Evolutionary conservation across 495 filamentous ascomycete species (phyloP).

Genomic region (Hamigera avellanea): DNA sequence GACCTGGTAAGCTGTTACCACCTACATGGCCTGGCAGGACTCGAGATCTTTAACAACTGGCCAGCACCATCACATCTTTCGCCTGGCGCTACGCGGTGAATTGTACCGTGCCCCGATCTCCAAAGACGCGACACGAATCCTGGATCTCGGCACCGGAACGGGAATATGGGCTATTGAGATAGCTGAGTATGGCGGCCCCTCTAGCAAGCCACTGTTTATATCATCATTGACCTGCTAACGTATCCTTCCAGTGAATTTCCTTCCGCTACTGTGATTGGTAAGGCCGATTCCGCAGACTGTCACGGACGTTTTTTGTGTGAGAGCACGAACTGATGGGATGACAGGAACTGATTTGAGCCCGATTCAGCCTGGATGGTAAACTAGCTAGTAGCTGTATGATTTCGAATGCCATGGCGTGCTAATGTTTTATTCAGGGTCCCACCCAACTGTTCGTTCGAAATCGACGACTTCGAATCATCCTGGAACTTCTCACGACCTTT

Average conservation of each 20-base stretch:
- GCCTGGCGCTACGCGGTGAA: slow-evolving; percentile 28
- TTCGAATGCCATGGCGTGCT: slow-evolving; percentile 19
- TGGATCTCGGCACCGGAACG: slow-evolving; percentile 37
- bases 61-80: slow-evolving; percentile 36
- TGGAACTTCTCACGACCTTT: slow-evolving; percentile 18
- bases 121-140: slow-evolving; percentile 23
- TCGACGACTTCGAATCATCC: slow-evolving; percentile 19
- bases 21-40: background rate
- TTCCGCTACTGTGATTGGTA: slow-evolving; percentile 8
- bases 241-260: slow-evolving; percentile 7
- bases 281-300: background rate
- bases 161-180: slow-evolving; percentile 45
- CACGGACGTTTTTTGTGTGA: background rate
- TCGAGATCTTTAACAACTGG: background rate
- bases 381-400: no score
- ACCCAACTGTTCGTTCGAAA: slow-evolving; percentile 15
- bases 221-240: slow-evolving; percentile 1
- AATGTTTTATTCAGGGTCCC: slow-evolving; percentile 18
- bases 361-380: slow-evolving; percentile 36
- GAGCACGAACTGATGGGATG: background rate
- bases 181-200: slow-evolving; percentile 21
- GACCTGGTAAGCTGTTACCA: slow-evolving; percentile 44
- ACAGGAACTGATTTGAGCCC: slow-evolving; percentile 37
- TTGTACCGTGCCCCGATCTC: slow-evolving; percentile 40
- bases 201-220: background rate